A percentile compares a stretch with the other conserved stretches of the same genome.
Conservation (phyloP, 2,329 filamentous ascomycete species). For the Colletotrichum lentis region DNA sequence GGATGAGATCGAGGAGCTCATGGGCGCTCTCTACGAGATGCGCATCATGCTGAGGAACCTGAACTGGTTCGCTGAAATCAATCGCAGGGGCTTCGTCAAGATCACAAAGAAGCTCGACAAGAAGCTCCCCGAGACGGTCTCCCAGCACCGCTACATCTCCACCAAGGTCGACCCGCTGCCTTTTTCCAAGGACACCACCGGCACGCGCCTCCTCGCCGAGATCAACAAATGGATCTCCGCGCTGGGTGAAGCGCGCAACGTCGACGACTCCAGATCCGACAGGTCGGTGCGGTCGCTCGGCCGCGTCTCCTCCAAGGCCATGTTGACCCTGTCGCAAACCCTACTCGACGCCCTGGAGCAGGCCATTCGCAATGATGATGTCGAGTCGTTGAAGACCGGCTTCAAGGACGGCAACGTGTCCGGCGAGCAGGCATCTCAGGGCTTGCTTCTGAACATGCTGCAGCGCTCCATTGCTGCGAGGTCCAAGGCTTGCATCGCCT, state of each 20-base stretch:
- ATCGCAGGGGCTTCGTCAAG: constrained; percentile 92
- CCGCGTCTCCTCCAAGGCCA: constrained; percentile 77
- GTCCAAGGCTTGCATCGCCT: constrained; percentile 74
- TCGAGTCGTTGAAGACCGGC: constrained; percentile 61
- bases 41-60: constrained; percentile 88
- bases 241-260: constrained; percentile 78
- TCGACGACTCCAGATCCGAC: constrained; percentile 78
- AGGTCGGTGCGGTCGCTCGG: constrained; percentile 80
- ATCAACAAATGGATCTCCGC: constrained; percentile 94
- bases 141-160: constrained; percentile 85
- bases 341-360: constrained; percentile 76
- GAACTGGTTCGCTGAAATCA: constrained; percentile 98
- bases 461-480: constrained; percentile 78
- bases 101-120: constrained; percentile 99
- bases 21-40: constrained; percentile 88
- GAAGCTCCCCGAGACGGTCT: constrained; percentile 78
- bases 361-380: constrained; percentile 74
- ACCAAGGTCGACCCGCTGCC: constrained; percentile 89
- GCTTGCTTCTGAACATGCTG: constrained; percentile 79
- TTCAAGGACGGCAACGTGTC: constrained; percentile 65
- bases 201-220: constrained; percentile 59
- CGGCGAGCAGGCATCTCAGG: constrained; percentile 65
- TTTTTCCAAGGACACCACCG: constrained; percentile 78
- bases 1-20: constrained; percentile 90
- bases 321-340: constrained; percentile 73